Conservation (phyloP, 768 basidiomycete species). For the Pleurotus citrinopileatus region DNA sequence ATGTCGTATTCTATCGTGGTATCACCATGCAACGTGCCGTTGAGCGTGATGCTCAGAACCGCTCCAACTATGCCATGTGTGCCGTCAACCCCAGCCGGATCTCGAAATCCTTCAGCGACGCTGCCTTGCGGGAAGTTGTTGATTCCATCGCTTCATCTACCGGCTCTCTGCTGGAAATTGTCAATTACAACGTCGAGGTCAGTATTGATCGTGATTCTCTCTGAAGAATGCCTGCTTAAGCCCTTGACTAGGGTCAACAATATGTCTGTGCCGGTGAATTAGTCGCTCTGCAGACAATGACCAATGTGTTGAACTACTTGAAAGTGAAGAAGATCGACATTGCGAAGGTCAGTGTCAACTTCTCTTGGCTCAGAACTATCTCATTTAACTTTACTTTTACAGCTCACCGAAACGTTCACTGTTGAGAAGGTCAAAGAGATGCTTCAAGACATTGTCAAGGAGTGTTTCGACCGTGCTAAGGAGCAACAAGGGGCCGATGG, state of each 20-base stretch:
- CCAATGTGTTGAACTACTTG: slow-evolving; percentile 94
- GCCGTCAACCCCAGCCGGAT: slow-evolving; percentile 98
- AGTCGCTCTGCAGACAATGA: slow-evolving; percentile 87
- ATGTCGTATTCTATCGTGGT: slow-evolving; percentile 99
- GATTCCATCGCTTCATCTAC: slow-evolving; percentile 81
- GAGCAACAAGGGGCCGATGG: slow-evolving; percentile 78
- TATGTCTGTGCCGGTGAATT: slow-evolving; percentile 99
- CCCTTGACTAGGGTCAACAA: slow-evolving; percentile 82
- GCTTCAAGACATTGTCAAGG: slow-evolving; percentile 87
- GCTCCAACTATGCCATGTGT: slow-evolving; percentile 98
- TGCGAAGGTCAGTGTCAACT: slow-evolving; percentile 54
- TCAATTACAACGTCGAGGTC: slow-evolving; percentile 94
- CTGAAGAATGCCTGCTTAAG: slow-evolving; percentile 9
- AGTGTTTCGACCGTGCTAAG: slow-evolving; percentile 71
- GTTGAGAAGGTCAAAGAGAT: slow-evolving; percentile 96
- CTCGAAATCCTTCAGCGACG: slow-evolving; percentile 90
- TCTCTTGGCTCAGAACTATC: background rate
- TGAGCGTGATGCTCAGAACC: slow-evolving; percentile 88
- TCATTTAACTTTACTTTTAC: slow-evolving; percentile 10
- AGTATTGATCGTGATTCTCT: background rate
- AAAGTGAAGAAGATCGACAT: slow-evolving; percentile 97
- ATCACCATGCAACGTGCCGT: slow-evolving; percentile 99
- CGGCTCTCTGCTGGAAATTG: slow-evolving; percentile 89
- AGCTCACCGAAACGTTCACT: slow-evolving; percentile 86
- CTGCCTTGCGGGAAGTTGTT: slow-evolving; percentile 95